Conservation (phyloP, 2,329 filamentous ascomycete species). For the Aspergillus flavus region DNA sequence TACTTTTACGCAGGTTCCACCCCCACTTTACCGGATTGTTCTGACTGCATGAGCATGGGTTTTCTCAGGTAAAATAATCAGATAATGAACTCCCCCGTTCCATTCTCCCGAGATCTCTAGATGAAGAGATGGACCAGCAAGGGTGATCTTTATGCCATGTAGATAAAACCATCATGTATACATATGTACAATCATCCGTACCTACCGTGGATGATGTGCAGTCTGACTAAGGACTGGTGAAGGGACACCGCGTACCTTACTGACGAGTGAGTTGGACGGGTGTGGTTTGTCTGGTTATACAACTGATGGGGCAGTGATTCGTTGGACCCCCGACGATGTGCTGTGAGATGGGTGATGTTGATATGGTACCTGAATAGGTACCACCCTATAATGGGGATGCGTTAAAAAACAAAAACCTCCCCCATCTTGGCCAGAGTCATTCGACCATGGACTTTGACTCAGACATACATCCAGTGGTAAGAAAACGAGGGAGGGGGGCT, state of each 20-base stretch:
- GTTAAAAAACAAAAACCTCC: not conserved
- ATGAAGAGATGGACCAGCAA: not conserved
- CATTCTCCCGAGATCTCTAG: not conserved
- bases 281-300: constrained; percentile 1
- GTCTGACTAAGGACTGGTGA: constrained; percentile 4
- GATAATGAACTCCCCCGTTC: not conserved
- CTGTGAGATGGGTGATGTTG: not conserved
- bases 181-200: not conserved
- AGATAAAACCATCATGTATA: not conserved
- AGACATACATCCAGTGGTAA: not conserved
- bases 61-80: not conserved
- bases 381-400: not conserved
- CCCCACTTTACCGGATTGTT: constrained; percentile 5
- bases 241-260: not conserved
- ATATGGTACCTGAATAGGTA: not conserved
- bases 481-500: not conserved
- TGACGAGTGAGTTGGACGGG: not conserved
- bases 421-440: not conserved
- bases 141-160: not conserved
- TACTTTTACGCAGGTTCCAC: not conserved
- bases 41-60: not conserved
- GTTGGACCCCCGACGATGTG: not conserved
- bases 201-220: not conserved
- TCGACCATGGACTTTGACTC: not conserved
- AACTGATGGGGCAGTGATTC: not conserved